These are phyloP conservation scores for Alisma plantagoaquatica DNA, from an alignment of 106 monocot species.

Conservation along the genomic window DNA sequence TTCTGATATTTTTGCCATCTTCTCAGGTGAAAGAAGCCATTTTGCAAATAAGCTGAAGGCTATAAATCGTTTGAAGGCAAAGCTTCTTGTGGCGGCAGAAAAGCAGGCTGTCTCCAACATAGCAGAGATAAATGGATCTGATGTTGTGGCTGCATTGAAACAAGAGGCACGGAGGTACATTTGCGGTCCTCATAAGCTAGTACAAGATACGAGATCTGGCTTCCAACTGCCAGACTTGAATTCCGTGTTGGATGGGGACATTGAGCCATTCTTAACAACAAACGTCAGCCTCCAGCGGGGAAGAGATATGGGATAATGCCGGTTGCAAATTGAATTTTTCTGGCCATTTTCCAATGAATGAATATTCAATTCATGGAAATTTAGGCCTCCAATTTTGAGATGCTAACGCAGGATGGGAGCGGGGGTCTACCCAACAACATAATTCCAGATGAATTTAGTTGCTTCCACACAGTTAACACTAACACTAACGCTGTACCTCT, in stretches of 20 bases:
- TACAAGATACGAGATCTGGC: constrained; percentile 62
- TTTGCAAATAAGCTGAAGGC: constrained; percentile 76
- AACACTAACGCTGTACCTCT: no score
- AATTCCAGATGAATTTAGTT: no score
- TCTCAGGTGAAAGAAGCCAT: constrained; percentile 73
- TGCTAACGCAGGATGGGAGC: no score
- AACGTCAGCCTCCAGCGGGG: constrained; percentile 31
- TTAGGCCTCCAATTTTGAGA: no score
- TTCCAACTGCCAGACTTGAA: constrained; percentile 45
- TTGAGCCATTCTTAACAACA: constrained; percentile 57
- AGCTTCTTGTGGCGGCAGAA: constrained; percentile 42
- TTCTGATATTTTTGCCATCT: no score
- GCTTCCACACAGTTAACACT: no score
- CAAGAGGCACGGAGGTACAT: constrained; percentile 47
- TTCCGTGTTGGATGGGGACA: constrained; percentile 63
- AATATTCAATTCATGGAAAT: no score
- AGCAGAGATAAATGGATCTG: constrained; percentile 9
- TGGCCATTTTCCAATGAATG: no score
- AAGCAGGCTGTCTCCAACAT: constrained; percentile 26
- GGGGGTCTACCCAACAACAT: no score
- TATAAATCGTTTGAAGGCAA: constrained; percentile 64
- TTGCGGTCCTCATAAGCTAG: constrained; percentile 40
- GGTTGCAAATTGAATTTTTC: no score
- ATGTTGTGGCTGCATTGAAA: constrained; percentile 3
- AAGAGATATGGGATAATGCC: constrained; percentile 17